Conservation (phyloP, 2,329 filamentous ascomycete species). For the Aureobasidium namibiae region DNA sequence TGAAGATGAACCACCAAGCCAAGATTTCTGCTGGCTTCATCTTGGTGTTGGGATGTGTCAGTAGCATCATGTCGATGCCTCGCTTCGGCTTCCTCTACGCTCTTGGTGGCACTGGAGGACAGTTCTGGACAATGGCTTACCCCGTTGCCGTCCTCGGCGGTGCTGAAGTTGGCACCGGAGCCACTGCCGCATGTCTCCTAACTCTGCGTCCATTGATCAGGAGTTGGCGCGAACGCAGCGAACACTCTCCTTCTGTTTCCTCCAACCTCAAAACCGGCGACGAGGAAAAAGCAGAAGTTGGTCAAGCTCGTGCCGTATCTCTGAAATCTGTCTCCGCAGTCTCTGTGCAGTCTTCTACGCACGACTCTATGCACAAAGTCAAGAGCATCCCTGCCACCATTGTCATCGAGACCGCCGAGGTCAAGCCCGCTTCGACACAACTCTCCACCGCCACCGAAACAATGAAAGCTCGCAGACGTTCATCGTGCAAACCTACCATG, state of each 20-base stretch:
- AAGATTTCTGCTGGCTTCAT: slow-evolving; percentile 7
- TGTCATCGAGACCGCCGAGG: neutral
- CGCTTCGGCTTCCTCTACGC: neutral
- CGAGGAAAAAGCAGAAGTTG: neutral
- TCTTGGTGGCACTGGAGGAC: neutral
- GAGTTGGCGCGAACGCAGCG: neutral
- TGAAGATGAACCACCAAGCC: neutral
- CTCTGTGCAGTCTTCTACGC: neutral
- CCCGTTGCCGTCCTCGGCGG: slow-evolving; percentile 20
- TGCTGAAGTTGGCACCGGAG: slow-evolving; percentile 26
- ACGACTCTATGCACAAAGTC: neutral
- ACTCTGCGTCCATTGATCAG: slow-evolving; percentile 26
- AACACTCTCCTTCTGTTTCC: neutral
- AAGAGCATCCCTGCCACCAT: neutral
- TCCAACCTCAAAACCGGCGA: neutral
- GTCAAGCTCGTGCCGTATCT: neutral
- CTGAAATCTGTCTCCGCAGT: neutral
- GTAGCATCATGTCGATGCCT: slow-evolving; percentile 6
- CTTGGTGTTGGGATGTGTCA: neutral
- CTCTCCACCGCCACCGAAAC: neutral
- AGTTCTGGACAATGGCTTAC: slow-evolving; percentile 18
- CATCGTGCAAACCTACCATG: neutral
- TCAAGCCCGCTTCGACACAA: neutral
- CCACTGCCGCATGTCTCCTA: slow-evolving; percentile 25
- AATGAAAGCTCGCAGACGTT: neutral